Evolutionary conservation across 768 basidiomycete species (phyloP).

Genomic region (Pleurotus tuoliensis): DNA sequence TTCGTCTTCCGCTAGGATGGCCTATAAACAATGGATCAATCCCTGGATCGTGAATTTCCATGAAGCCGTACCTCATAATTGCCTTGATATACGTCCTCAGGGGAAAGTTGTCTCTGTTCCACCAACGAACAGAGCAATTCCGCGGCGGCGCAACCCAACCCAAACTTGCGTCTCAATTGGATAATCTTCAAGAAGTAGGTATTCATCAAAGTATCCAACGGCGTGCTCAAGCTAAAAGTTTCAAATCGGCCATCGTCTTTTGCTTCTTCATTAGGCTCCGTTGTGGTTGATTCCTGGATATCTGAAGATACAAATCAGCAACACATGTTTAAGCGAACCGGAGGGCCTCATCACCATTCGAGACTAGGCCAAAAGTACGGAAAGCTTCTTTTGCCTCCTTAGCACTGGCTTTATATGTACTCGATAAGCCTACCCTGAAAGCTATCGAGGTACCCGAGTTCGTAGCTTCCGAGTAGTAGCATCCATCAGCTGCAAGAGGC

Average conservation of each 20-base stretch:
- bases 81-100: conserved; percentile 32
- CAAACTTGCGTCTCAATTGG: conserved; percentile 45
- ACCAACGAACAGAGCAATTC: conserved; percentile 47
- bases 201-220: conserved; percentile 59
- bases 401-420: conserved; percentile 54
- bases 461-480: conserved; percentile 30
- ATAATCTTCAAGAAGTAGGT: conserved; percentile 52
- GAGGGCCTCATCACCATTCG: conserved; percentile 23
- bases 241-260: conserved; percentile 44
- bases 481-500: conserved; percentile 40
- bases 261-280: conserved; percentile 24
- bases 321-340: neutral
- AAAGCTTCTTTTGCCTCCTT: conserved; percentile 45
- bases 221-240: conserved; percentile 58
- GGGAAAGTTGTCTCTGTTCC: conserved; percentile 38
- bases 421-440: conserved; percentile 63
- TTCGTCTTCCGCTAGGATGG: conserved; percentile 36
- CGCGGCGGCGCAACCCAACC: conserved; percentile 67
- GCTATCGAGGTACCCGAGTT: conserved; percentile 30
- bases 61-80: conserved; percentile 25
- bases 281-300: neutral
- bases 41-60: neutral
- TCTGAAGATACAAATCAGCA: neutral
- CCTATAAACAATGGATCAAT: conserved; percentile 16
- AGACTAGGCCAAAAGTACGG: conserved; percentile 45